phyloP scores from a whole-genome alignment of 2,329 filamentous ascomycete genomes.

The Penicillium sumatraense region DNA sequence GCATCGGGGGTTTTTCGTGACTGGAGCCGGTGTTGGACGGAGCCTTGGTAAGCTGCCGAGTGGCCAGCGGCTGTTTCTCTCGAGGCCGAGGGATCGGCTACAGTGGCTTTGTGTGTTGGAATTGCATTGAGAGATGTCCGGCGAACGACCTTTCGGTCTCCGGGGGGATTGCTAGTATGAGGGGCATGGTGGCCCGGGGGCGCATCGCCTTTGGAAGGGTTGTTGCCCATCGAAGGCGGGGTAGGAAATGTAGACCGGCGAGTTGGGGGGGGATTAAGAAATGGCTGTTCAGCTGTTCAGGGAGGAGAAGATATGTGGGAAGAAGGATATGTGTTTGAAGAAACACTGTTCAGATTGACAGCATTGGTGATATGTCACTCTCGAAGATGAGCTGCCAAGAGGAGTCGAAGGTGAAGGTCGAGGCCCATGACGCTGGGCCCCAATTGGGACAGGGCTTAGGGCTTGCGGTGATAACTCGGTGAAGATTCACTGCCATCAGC shows the following conservation, averaged over 20 bases:
- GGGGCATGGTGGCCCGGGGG: constrained; percentile 34
- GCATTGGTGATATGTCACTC: constrained; percentile 7
- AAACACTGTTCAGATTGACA: constrained; percentile 12
- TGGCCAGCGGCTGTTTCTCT: constrained; percentile 49
- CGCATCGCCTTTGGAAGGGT: constrained; percentile 49
- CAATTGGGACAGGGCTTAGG: constrained; percentile 32
- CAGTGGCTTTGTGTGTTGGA: constrained; percentile 43
- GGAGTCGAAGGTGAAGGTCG: constrained; percentile 10
- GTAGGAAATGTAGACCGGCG: constrained; percentile 16
- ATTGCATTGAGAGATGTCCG: constrained; percentile 48
- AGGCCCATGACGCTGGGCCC: constrained; percentile 25
- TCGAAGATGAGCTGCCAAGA: constrained; percentile 5
- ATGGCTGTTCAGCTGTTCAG: constrained; percentile 9
- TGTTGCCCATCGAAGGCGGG: constrained; percentile 53
- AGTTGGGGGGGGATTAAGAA: no score
- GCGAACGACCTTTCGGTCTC: constrained; percentile 46
- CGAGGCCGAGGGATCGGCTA: constrained; percentile 49
- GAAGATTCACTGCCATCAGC: no score
- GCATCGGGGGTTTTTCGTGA: constrained; percentile 42
- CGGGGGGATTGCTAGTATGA: constrained; percentile 26
- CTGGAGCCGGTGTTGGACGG: constrained; percentile 48
- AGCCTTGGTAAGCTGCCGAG: constrained; percentile 38
- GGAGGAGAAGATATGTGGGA: constrained; percentile 6
- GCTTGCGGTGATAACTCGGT: constrained; percentile 19
- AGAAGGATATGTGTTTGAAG: background rate